Evolutionary conservation across 116 monocot species (phyloP).

Genomic region (Zostera marina): DNA sequence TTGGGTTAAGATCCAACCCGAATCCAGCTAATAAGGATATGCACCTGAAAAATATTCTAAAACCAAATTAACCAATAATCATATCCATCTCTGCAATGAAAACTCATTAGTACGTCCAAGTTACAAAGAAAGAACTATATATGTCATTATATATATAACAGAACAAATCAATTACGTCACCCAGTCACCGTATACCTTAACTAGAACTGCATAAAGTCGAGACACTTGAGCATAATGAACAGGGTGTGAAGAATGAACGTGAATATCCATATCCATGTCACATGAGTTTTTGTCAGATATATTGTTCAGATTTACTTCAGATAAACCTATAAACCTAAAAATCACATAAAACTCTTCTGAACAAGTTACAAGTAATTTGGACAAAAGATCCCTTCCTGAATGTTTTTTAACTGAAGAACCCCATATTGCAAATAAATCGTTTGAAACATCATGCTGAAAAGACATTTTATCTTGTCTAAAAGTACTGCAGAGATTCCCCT

Average conservation of each 20-base stretch:
- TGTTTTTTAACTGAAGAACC: slow-evolving; percentile 15
- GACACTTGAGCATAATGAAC: slow-evolving; percentile 22
- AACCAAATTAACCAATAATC: no score
- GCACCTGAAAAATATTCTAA: no score
- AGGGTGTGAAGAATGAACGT: slow-evolving; percentile 10
- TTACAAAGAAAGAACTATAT: background rate
- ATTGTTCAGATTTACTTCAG: slow-evolving; percentile 8
- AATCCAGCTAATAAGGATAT: no score
- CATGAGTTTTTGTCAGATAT: slow-evolving; percentile 11
- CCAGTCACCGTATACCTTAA: slow-evolving; percentile 28
- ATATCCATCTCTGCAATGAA: no score
- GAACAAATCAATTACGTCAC: background rate
- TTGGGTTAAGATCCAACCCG: no score
- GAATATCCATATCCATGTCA: slow-evolving; percentile 11
- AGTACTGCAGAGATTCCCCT: slow-evolving; percentile 10
- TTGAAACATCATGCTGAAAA: slow-evolving; percentile 16
- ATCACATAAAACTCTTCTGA: slow-evolving; percentile 54
- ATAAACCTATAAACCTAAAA: slow-evolving; percentile 28
- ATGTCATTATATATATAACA: background rate
- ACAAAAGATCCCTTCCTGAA: slow-evolving; percentile 23
- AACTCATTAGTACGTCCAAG: no score
- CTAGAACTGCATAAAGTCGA: slow-evolving; percentile 29
- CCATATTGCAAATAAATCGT: slow-evolving; percentile 49
- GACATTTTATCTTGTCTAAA: slow-evolving; percentile 3
- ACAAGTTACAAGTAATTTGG: slow-evolving; percentile 38